Conservation (phyloP, 192 early-diverging fungal species). For the Phlyctochytrium arcticum region DNA sequence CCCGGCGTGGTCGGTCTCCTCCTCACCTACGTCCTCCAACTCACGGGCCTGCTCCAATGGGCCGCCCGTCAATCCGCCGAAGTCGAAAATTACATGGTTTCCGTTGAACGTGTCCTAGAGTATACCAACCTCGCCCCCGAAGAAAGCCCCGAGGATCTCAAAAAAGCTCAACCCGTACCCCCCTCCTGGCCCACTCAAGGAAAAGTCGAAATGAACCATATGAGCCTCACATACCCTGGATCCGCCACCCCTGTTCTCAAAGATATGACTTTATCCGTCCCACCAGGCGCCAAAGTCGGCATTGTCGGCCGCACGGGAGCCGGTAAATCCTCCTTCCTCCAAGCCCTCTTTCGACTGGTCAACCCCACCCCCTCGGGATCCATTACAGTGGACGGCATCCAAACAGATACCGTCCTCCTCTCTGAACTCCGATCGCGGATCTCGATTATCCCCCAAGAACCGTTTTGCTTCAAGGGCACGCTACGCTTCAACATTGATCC, state of each 20-base stretch:
- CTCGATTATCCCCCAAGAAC: conserved; percentile 63
- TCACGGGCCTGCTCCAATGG: conserved; percentile 51
- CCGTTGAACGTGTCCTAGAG: conserved; percentile 65
- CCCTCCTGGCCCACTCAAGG: conserved; percentile 60
- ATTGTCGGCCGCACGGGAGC: conserved; percentile 86
- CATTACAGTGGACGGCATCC: conserved; percentile 65
- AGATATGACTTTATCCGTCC: conserved; percentile 57
- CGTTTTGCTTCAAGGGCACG: conserved; percentile 60
- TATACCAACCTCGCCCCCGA: conserved; percentile 38
- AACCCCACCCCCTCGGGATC: conserved; percentile 51
- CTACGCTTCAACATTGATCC: conserved; percentile 79
- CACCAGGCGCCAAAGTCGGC: conserved; percentile 68
- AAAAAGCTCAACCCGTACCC: conserved; percentile 8
- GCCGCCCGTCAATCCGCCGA: conserved; percentile 42
- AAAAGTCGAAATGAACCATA: conserved; percentile 51
- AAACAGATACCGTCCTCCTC: conserved; percentile 54
- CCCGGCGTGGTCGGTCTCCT: conserved; percentile 51
- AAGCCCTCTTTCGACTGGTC: conserved; percentile 68
- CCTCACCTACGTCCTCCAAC: conserved; percentile 49
- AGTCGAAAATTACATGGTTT: conserved; percentile 53
- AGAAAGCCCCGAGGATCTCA: conserved; percentile 1
- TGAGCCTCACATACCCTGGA: conserved; percentile 54
- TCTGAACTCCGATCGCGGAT: conserved; percentile 50
- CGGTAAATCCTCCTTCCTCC: conserved; percentile 65
- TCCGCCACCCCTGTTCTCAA: conserved; percentile 46